phyloP scores from a whole-genome alignment of 1,284 basidiomycete genomes.

The Paramarasmius palmivorus region DNA sequence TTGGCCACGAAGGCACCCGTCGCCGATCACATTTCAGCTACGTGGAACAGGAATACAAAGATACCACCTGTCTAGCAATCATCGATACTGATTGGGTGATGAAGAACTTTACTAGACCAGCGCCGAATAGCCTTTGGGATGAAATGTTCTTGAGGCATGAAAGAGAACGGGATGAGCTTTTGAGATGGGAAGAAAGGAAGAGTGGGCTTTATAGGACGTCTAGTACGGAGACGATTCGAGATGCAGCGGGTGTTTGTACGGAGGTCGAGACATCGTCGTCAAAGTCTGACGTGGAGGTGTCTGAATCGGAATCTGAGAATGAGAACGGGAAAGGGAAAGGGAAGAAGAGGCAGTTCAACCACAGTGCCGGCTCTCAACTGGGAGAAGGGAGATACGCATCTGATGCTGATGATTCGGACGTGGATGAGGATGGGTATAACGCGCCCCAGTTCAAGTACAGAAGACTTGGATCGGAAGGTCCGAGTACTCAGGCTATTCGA shows the following conservation, averaged over 20 bases:
- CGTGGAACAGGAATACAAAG: constrained; percentile 50
- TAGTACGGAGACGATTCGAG: constrained; percentile 37
- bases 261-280: neutral
- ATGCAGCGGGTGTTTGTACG: neutral
- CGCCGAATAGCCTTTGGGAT: constrained; percentile 55
- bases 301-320: neutral
- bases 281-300: neutral
- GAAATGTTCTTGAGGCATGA: constrained; percentile 61
- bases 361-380: no score
- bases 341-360: neutral
- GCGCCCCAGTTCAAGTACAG: no score
- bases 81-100: constrained; percentile 63
- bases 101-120: constrained; percentile 24
- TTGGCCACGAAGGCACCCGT: constrained; percentile 59
- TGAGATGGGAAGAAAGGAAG: constrained; percentile 46
- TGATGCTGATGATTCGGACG: no score
- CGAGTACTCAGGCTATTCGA: no score
- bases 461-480: no score
- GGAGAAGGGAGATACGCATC: neutral
- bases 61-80: constrained; percentile 58
- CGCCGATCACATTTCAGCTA: constrained; percentile 50
- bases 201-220: constrained; percentile 18
- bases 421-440: no score
- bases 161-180: constrained; percentile 54
- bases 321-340: neutral